Base-by-base conservation (phyloP, 805 yeast genomes). In the Candida boleticola region DNA sequence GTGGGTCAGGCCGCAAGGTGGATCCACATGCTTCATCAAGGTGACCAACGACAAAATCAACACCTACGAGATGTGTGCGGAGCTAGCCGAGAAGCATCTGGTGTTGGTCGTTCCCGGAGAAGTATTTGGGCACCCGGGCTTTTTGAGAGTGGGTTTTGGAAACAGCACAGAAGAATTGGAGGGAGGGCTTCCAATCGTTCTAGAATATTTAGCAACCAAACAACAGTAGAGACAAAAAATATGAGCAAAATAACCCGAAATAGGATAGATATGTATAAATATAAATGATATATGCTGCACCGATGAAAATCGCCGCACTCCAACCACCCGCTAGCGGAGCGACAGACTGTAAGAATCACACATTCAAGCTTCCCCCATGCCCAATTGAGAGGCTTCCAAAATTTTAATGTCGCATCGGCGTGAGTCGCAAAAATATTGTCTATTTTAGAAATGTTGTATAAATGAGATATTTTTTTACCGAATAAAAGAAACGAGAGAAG, bases 101-200 rank as follows among this genome's bases (percentile, higher is more conserved):
- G 60, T 68, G 0, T 57, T 77, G 45, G 55, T 65, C 19, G 77
- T 74, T 4, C 82, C 82, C 1, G 81, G 81, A 3, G 80, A 74
- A 42, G 59, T 66, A 1, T 75, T 76, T 51, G 63, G 55, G 5
- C 45, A 55, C 23, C 66, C 68, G 1, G 79, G 77, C 0, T 71
- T 57, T 44, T 42, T 76, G 13, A 55, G 82, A 19, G 53, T 77
- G 21, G 82, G 82, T 0, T 76, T 68, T 45, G 81, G 74, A 7
- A 76, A 76, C 44, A 49, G 64, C 13, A 48, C 57, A 3, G 50
- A 51, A 4, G 69, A 66, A 37, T 50, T 77, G 14, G 36, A 22
- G 1, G 52, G 52, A 5, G 80, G 77, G 1, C 54, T 72, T n/a
- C 41, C 41, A 10, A 38, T 38, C 3, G 5, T 38, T 6, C 10